A percentile compares a stretch with the other conserved stretches of the same genome.
phyloP scores from a whole-genome alignment of 2,329 filamentous ascomycete species.

The Talaromyces amestolkiae region DNA sequence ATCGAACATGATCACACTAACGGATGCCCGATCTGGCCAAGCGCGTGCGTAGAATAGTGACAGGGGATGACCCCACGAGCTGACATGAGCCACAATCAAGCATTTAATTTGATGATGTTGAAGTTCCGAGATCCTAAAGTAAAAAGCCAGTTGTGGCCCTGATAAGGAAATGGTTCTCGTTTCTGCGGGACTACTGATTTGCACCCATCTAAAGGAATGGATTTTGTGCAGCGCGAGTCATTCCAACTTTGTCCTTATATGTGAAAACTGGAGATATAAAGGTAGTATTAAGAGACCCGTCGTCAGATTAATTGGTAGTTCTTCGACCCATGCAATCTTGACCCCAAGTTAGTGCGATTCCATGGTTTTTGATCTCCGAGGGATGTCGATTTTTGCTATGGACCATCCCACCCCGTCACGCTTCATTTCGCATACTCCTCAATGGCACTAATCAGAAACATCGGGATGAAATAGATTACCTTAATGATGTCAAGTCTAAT shows the following conservation, averaged over 20 bases:
- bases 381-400: not conserved
- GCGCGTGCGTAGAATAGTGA: not conserved
- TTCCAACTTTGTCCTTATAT: not conserved
- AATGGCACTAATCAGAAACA: not conserved
- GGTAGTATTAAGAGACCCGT: not conserved
- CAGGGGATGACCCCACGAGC: not conserved
- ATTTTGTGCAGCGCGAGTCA: not conserved
- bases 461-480: not conserved
- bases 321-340: not conserved
- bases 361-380: constrained; percentile 10
- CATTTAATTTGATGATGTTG: not conserved
- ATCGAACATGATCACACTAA: not conserved
- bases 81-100: constrained; percentile 2
- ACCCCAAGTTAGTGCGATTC: constrained; percentile 1
- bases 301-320: not conserved
- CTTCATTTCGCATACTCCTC: not conserved
- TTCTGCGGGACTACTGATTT: not conserved
- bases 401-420: not conserved
- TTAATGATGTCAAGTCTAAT: not conserved
- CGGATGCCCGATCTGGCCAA: not conserved
- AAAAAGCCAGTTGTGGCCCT: not conserved
- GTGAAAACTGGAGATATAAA: not conserved
- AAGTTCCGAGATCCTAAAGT: not conserved
- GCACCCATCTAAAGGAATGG: not conserved
- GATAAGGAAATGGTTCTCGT: not conserved